Evolutionary conservation across 352 stramenopile genomes (phyloP).

Genomic region (Globisporangium uncinulatum): DNA sequence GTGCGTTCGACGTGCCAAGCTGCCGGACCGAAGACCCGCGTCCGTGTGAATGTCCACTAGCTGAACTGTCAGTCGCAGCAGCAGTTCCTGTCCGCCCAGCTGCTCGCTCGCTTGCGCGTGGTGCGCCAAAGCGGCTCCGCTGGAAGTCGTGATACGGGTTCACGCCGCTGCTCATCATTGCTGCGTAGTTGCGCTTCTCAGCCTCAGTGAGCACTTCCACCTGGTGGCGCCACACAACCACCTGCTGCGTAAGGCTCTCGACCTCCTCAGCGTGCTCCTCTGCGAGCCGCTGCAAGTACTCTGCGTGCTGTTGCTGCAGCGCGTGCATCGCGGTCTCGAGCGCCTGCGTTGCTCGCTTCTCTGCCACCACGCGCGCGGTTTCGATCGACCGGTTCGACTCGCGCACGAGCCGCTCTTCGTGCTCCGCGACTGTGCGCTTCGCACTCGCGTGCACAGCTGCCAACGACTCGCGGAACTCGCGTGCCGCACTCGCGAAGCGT

Average conservation of each 20-base stretch:
- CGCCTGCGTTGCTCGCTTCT: slow-evolving; percentile 48
- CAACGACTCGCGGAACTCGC: slow-evolving; percentile 37
- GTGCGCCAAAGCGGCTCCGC: slow-evolving; percentile 40
- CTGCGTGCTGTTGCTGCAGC: slow-evolving; percentile 57
- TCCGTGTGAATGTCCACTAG: too few relatives aligned
- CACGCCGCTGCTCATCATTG: slow-evolving; percentile 52
- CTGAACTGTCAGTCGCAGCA: slow-evolving; percentile 1
- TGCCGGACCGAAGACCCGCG: slow-evolving; percentile 5
- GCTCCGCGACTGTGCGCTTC: slow-evolving; percentile 40
- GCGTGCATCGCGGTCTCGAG: slow-evolving; percentile 43
- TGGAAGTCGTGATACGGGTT: slow-evolving; percentile 53
- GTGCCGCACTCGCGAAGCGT: slow-evolving; percentile 23
- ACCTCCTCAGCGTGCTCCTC: slow-evolving; percentile 82
- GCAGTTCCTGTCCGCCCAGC: neutral
- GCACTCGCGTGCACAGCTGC: slow-evolving; percentile 42
- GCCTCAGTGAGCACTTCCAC: slow-evolving; percentile 80
- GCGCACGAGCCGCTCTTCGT: slow-evolving; percentile 64
- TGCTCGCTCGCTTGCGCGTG: neutral
- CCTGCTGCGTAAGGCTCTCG: slow-evolving; percentile 74
- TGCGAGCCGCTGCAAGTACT: slow-evolving; percentile 72
- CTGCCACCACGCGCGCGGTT: slow-evolving; percentile 45
- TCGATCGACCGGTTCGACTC: slow-evolving; percentile 79
- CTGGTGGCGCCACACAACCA: slow-evolving; percentile 78
- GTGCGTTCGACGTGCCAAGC: neutral
- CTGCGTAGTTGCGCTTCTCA: slow-evolving; percentile 71